Conservation (phyloP, 2,329 filamentous ascomycete genomes). For the Penicillium sp. region DNA sequence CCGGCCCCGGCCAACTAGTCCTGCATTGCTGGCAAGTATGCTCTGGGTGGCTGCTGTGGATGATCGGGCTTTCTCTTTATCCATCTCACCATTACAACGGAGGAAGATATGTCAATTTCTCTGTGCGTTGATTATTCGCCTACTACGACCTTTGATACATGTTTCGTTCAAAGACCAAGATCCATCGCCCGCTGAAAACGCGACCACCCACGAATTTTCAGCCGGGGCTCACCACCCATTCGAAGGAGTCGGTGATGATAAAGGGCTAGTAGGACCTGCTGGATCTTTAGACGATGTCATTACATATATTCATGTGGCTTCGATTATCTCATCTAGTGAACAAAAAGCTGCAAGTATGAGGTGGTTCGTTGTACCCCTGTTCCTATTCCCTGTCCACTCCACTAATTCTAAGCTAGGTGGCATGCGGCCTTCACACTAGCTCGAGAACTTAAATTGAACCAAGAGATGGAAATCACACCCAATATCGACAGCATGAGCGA, state of each 20-base stretch:
- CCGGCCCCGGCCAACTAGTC: conserved; percentile 76
- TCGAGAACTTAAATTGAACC: conserved; percentile 79
- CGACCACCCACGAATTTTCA: conserved; percentile 66
- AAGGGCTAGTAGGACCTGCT: conserved; percentile 51
- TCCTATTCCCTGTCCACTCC: not conserved
- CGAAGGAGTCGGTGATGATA: conserved; percentile 57
- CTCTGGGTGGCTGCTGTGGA: conserved; percentile 96
- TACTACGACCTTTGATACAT: conserved; percentile 84
- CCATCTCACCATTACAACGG: conserved; percentile 76
- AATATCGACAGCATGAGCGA: conserved; percentile 31
- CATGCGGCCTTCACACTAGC: conserved; percentile 90
- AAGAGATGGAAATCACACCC: conserved; percentile 61
- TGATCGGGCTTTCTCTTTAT: conserved; percentile 80
- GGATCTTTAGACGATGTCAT: conserved; percentile 83
- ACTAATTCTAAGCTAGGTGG: conserved; percentile 53
- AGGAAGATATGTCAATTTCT: conserved; percentile 85
- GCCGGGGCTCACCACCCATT: conserved; percentile 58
- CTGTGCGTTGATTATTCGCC: conserved; percentile 76
- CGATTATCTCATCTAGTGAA: conserved; percentile 87
- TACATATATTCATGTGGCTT: conserved; percentile 88
- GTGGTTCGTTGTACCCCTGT: conserved; percentile 54
- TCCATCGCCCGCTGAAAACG: conserved; percentile 43
- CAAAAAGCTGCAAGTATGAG: conserved; percentile 91
- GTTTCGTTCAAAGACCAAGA: conserved; percentile 56
- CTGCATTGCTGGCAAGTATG: conserved; percentile 85